Base-by-base conservation (phyloP, 139 green algal species). In the Volvox africanus region DNA sequence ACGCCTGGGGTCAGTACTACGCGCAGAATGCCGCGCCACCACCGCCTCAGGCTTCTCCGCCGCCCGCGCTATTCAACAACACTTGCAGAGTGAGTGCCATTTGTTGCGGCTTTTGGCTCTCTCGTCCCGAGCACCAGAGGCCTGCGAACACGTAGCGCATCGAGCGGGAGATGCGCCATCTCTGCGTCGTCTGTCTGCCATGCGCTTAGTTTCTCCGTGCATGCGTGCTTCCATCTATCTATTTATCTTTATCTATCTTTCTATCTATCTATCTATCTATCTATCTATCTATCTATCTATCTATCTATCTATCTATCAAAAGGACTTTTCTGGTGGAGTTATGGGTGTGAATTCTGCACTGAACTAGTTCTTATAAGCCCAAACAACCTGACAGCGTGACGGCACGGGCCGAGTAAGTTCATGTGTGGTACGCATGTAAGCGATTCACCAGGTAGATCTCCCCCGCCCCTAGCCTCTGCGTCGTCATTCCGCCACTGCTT, bases 11-110 rank as follows among this genome's bases (percentile, higher is more conserved):
- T 55, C 44, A 55, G 44, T 55, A 55, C 44, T 55, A 55, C 44
- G 44, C 44, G 9, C 44, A 55, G 44, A 55, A 55, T 55, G 44
- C 44, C 5, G 44, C 44, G 44, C 44, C 44, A 9, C 44, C 44
- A 55, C 44, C 44, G 9, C 44, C 44, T 55, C 5, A 14, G 44
- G 44, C 75, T 22, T 78, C 75, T 26, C 75, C 86, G 55, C 75
- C 75, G 55, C 86, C 86, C 11, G 75, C 84, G 61, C 26, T 32
- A 0, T 73, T 80, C 16, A 89, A 44, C 69, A 82, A 89, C 69
- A 68, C 55, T 3, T 82, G 85, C 69, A 55, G 32, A 50, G 85
- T 80, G 65, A 12, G 61, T 61, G 24, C 14, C 24, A 28, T 32
- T 75, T 32, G 67, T 28, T 26, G 67, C n/a, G 24, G 11, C 22